Conservation (phyloP, 768 basidiomycete species). For the Auricularia heimuer region DNA sequence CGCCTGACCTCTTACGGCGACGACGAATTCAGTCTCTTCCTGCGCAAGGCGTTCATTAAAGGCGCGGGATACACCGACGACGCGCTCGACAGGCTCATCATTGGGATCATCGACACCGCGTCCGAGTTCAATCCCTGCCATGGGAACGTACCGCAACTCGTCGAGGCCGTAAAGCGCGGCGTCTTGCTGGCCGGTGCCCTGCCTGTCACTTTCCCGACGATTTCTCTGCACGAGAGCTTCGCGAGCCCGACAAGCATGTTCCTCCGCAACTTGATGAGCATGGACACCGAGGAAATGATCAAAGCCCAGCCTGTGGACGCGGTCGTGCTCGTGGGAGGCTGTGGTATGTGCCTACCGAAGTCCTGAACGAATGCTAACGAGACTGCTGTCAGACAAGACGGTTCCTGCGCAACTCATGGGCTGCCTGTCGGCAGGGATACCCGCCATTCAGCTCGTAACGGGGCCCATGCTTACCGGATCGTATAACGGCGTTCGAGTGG, state of each 20-base stretch:
- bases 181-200: constrained; percentile 16
- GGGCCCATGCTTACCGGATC: constrained; percentile 19
- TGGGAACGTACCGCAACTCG: constrained; percentile 13
- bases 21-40: constrained; percentile 18
- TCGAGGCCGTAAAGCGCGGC: constrained; percentile 16
- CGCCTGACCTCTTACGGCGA: constrained; percentile 18
- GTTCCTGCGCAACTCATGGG: constrained; percentile 23
- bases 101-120: constrained; percentile 19
- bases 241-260: constrained; percentile 7
- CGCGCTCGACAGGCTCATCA: constrained; percentile 18
- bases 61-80: constrained; percentile 20
- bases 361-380: constrained; percentile 9
- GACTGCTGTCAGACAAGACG: constrained; percentile 12
- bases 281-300: constrained; percentile 21
- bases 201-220: constrained; percentile 17
- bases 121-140: constrained; percentile 21
- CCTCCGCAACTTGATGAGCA: constrained; percentile 13
- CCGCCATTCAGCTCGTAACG: constrained; percentile 16
- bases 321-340: constrained; percentile 16
- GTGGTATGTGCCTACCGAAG: background rate
- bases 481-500: constrained; percentile 14
- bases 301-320: constrained; percentile 19
- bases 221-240: constrained; percentile 18
- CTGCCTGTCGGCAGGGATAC: constrained; percentile 15
- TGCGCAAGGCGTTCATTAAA: constrained; percentile 21